These are phyloP conservation scores for Neurospora sp. DNA, from an alignment of 495 filamentous ascomycete species.

Conservation along the genomic window DNA sequence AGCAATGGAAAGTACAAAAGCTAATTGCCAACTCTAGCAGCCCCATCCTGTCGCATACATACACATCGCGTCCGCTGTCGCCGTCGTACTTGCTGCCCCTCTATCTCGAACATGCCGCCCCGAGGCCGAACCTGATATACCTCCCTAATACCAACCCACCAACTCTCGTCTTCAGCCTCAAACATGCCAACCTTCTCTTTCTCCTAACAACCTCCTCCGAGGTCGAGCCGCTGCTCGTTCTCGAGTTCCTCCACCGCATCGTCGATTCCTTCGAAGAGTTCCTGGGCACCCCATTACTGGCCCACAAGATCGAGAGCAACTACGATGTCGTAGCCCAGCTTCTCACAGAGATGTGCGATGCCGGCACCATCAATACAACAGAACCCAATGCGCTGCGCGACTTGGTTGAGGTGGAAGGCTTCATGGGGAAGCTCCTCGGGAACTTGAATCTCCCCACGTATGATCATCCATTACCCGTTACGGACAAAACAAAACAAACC, in stretches of 20 bases:
- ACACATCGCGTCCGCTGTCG: conserved; percentile 66
- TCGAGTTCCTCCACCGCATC: conserved; percentile 90
- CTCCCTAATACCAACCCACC: conserved; percentile 70
- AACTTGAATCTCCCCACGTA: conserved; percentile 74
- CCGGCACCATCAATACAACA: conserved; percentile 76
- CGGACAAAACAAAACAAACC: not conserved
- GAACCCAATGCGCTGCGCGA: conserved; percentile 91
- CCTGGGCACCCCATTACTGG: conserved; percentile 76
- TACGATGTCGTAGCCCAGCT: conserved; percentile 95
- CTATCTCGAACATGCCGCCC: conserved; percentile 75
- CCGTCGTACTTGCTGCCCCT: conserved; percentile 66
- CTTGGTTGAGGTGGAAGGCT: conserved; percentile 79
- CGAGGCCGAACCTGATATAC: conserved; percentile 80
- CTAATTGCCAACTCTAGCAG: conserved; percentile 11
- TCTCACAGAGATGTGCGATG: conserved; percentile 94
- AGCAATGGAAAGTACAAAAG: not conserved
- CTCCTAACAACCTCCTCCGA: conserved; percentile 74
- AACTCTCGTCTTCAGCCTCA: conserved; percentile 80
- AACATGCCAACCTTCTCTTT: conserved; percentile 79
- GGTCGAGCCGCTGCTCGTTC: conserved; percentile 82
- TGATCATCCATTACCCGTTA: conserved; percentile 4
- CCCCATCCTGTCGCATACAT: conserved; percentile 45
- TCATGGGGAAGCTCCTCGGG: conserved; percentile 83
- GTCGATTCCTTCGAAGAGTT: conserved; percentile 94
- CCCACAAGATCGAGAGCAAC: conserved; percentile 71